These are phyloP conservation scores for Sugiyamaella paludigena DNA, from an alignment of 1,139 yeast genomes.

Conservation along the genomic window DNA sequence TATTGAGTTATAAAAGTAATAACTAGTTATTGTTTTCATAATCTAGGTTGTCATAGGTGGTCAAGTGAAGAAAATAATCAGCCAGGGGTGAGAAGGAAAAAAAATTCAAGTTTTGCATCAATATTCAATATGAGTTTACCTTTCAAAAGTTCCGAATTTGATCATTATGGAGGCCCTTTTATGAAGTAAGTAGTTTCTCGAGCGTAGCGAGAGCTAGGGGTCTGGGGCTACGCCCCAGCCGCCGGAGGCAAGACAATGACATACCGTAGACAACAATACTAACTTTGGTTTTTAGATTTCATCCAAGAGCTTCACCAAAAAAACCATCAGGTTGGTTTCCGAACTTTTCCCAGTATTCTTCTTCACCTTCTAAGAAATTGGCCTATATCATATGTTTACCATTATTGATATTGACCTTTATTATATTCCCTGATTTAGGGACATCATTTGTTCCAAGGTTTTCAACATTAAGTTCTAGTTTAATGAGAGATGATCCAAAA, in stretches of 20 bases:
- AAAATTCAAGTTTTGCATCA: too few relatives aligned
- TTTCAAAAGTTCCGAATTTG: constrained; percentile 31
- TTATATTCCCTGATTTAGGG: constrained; percentile 16
- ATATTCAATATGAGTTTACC: constrained; percentile 29
- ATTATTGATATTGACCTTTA: constrained; percentile 13
- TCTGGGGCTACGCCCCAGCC: too few relatives aligned
- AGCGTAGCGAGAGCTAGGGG: not conserved
- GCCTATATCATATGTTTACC: constrained; percentile 17
- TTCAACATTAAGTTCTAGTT: constrained; percentile 1
- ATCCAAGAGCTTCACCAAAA: constrained; percentile 8
- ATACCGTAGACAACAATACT: too few relatives aligned
- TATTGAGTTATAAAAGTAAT: too few relatives aligned
- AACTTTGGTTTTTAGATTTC: not conserved
- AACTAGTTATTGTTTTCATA: too few relatives aligned
- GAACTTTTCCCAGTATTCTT: not conserved
- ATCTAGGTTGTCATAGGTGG: too few relatives aligned
- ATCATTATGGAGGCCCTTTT: constrained; percentile 25
- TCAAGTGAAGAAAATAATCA: too few relatives aligned
- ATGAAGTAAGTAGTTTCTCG: not conserved
- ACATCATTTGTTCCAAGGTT: constrained; percentile 11
- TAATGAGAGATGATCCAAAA: constrained; percentile 29
- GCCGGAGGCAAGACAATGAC: too few relatives aligned
- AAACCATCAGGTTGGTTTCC: constrained; percentile 5
- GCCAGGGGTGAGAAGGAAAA: too few relatives aligned
- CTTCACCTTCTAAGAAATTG: constrained; percentile 1